These are phyloP conservation scores for Trametes gibbosa DNA, from an alignment of 768 basidiomycete genomes.

Conservation along the genomic window DNA sequence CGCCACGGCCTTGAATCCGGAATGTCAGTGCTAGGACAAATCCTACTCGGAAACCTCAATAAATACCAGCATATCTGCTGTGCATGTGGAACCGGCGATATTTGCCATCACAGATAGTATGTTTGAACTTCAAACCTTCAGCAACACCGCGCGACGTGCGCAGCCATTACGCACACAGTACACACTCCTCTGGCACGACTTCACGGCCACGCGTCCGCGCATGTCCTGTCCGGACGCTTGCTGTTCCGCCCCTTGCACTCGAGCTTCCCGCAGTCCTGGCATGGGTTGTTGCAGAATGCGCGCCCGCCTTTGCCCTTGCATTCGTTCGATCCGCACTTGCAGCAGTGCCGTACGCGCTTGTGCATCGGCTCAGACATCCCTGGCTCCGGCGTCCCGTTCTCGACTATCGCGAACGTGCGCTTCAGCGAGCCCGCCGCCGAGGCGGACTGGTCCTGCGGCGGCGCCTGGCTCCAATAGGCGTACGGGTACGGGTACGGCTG, in stretches of 20 bases:
- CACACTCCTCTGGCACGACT: background rate
- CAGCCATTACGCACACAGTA: no score
- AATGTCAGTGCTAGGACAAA: background rate
- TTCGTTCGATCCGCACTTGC: slow-evolving; percentile 77
- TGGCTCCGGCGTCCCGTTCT: slow-evolving; percentile 21
- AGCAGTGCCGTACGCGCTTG: slow-evolving; percentile 76
- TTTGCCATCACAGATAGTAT: no score
- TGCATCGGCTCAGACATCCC: slow-evolving; percentile 25
- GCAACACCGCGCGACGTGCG: no score
- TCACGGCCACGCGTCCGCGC: slow-evolving; percentile 52
- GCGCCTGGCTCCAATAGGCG: slow-evolving; percentile 22
- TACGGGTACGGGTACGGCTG: slow-evolving; percentile 24
- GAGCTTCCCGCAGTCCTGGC: slow-evolving; percentile 81
- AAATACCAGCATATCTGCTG: background rate
- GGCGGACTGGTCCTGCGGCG: slow-evolving; percentile 3
- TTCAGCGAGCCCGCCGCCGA: slow-evolving; percentile 16
- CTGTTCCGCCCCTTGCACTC: slow-evolving; percentile 79
- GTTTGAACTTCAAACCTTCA: no score
- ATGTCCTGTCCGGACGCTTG: slow-evolving; percentile 72
- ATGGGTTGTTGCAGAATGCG: slow-evolving; percentile 67
- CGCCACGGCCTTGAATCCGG: background rate
- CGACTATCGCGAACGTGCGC: slow-evolving; percentile 28
- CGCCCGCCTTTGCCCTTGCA: slow-evolving; percentile 85
- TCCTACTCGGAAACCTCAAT: background rate
- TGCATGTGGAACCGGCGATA: background rate